Conservation (phyloP, 2,329 filamentous ascomycete species). For the Chalaropsis ovoidea region DNA sequence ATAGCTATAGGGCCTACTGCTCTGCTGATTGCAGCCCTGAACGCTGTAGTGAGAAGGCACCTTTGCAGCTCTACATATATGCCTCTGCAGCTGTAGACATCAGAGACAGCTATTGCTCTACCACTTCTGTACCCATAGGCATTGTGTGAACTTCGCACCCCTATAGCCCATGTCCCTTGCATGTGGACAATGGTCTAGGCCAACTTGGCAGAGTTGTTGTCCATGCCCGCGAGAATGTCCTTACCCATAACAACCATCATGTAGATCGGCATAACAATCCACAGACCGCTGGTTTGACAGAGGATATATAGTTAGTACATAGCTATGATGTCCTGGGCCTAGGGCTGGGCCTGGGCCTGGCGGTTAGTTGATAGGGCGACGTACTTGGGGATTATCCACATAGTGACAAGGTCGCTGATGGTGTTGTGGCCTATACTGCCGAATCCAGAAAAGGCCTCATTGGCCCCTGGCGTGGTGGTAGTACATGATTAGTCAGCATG, state of each 20-base stretch:
- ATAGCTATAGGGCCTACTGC: too few relatives aligned
- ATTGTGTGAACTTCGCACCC: too few relatives aligned
- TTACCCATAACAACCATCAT: constrained; percentile 42
- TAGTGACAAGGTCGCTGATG: constrained; percentile 36
- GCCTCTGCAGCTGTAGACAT: too few relatives aligned
- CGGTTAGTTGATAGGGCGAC: constrained; percentile 28
- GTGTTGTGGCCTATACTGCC: constrained; percentile 50
- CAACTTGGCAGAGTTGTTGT: constrained; percentile 35
- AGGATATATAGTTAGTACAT: neutral
- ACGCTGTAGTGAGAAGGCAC: too few relatives aligned
- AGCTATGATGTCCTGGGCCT: neutral
- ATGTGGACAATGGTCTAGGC: neutral
- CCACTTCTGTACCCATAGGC: too few relatives aligned
- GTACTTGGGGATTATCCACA: constrained; percentile 53
- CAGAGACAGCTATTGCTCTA: too few relatives aligned
- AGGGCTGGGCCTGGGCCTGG: neutral
- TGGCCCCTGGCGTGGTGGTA: constrained; percentile 37
- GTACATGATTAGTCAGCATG: neutral
- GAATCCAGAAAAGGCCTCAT: constrained; percentile 48
- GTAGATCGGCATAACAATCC: constrained; percentile 45
- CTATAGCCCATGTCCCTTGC: neutral
- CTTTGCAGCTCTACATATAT: too few relatives aligned
- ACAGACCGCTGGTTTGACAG: constrained; percentile 38
- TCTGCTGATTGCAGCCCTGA: too few relatives aligned
- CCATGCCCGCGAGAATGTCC: constrained; percentile 41